Conservation (phyloP, 2,329 filamentous ascomycete species). For the Aspergillus vadensis region DNA sequence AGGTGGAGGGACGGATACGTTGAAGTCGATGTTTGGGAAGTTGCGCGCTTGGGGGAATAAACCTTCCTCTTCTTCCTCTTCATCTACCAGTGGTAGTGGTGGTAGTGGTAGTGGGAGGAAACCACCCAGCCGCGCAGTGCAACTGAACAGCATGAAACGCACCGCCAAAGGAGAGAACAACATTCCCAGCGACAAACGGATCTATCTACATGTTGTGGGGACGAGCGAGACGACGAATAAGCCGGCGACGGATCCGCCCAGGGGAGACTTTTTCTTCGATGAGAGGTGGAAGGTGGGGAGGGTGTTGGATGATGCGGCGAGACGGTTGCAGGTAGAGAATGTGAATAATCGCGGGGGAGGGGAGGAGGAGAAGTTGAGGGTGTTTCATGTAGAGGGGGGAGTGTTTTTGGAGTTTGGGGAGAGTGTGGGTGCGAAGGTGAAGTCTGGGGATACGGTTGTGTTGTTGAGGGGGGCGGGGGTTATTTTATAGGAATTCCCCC, state of each 20-base stretch:
- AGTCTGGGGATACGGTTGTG: slow-evolving; percentile 87
- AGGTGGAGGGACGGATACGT: slow-evolving; percentile 57
- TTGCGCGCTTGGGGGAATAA: slow-evolving; percentile 78
- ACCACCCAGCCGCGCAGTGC: slow-evolving; percentile 65
- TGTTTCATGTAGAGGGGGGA: slow-evolving; percentile 93
- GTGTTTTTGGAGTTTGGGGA: slow-evolving; percentile 84
- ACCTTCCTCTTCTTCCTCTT: slow-evolving; percentile 50
- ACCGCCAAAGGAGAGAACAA: slow-evolving; percentile 88
- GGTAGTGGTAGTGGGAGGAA: slow-evolving; percentile 71
- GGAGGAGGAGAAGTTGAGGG: slow-evolving; percentile 71
- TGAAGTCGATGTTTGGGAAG: slow-evolving; percentile 72
- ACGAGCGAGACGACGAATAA: slow-evolving; percentile 85
- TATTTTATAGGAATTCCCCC: slow-evolving; percentile 46
- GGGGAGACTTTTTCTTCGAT: slow-evolving; percentile 77
- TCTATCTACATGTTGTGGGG: slow-evolving; percentile 89
- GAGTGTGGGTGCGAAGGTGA: slow-evolving; percentile 71
- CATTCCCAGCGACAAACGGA: slow-evolving; percentile 75
- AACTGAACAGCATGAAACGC: slow-evolving; percentile 78
- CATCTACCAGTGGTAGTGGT: slow-evolving; percentile 62
- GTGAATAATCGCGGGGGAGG: slow-evolving; percentile 47
- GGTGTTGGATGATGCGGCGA: slow-evolving; percentile 49
- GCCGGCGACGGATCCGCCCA: slow-evolving; percentile 78
- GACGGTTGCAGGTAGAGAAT: slow-evolving; percentile 47
- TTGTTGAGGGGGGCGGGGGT: slow-evolving; percentile 81
- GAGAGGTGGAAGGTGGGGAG: slow-evolving; percentile 88